phyloP scores from a whole-genome alignment of 495 filamentous ascomycete species.

The Aspergillus egyptiacus region DNA sequence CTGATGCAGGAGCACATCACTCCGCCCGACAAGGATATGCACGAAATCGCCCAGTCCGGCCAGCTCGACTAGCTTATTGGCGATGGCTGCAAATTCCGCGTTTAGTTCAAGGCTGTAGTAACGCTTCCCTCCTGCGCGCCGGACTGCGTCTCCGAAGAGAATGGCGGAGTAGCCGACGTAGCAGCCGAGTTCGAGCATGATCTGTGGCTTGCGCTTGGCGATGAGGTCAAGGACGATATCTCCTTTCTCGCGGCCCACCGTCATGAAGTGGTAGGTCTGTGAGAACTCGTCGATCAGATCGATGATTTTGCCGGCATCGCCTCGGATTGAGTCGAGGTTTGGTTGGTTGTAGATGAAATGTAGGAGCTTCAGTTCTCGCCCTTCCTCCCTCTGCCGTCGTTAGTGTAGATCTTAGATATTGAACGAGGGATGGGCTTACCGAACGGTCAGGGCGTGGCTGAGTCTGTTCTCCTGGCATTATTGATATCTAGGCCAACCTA shows the following conservation, averaged over 20 bases:
- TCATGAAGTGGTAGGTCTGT: conserved; percentile 64
- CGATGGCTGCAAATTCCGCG: conserved; percentile 60
- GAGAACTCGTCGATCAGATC: conserved; percentile 67
- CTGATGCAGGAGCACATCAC: conserved; percentile 51
- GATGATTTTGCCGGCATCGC: conserved; percentile 58
- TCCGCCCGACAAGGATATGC: conserved; percentile 59
- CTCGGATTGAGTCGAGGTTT: conserved; percentile 51
- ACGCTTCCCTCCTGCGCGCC: conserved; percentile 49
- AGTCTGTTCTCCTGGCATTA: not conserved
- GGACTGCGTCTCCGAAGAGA: conserved; percentile 59
- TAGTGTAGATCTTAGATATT: not conserved
- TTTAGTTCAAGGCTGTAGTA: conserved; percentile 66
- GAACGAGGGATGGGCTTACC: not conserved
- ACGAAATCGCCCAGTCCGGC: conserved; percentile 64
- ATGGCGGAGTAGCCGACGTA: conserved; percentile 79
- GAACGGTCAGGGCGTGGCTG: not conserved
- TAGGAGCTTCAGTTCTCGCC: conserved; percentile 67
- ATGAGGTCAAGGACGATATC: conserved; percentile 61
- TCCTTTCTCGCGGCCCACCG: conserved; percentile 69
- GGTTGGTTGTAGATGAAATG: conserved; percentile 59
- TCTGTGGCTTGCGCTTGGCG: conserved; percentile 53
- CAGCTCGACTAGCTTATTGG: conserved; percentile 55
- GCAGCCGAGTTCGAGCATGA: conserved; percentile 74
- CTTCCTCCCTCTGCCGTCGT: conserved; percentile 18
- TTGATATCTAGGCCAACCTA: too few relatives aligned